These are phyloP conservation scores for Parietaria judaica DNA, from an alignment of 306 rosid genomes.

Conservation along the genomic window DNA sequence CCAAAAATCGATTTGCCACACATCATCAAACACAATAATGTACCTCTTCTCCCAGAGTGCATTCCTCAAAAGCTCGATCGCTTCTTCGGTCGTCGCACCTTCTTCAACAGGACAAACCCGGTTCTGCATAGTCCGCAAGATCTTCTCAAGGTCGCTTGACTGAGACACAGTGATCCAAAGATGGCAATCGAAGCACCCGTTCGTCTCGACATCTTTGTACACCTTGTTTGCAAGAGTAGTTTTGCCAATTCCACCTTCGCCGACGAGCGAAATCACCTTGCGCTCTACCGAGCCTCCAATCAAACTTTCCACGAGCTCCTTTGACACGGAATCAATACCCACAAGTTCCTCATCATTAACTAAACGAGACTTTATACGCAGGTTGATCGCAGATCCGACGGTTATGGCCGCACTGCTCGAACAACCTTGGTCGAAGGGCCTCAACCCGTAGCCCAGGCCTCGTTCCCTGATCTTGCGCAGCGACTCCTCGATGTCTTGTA, in stretches of 20 bases:
- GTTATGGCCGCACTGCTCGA: not conserved
- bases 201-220: not conserved
- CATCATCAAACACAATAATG: constrained; percentile 6
- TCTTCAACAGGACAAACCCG: not conserved
- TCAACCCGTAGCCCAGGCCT: constrained; percentile 6
- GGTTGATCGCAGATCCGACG: not conserved
- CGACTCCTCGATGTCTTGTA: constrained; percentile 3
- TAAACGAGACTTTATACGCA: not conserved
- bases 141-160: not conserved
- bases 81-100: not conserved
- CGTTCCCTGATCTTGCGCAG: constrained; percentile 6
- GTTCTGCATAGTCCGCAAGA: not conserved
- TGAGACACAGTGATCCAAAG: constrained; percentile 18
- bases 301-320: not conserved
- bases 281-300: not conserved
- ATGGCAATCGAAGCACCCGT: constrained; percentile 3
- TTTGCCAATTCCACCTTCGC: constrained; percentile 19
- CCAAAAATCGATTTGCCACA: constrained; percentile 3
- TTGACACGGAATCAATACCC: not conserved
- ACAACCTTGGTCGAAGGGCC: constrained; percentile 10
- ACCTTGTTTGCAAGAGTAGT: constrained; percentile 17
- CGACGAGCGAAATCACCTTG: constrained; percentile 6
- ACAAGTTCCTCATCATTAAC: constrained; percentile 4
- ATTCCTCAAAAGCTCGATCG: not conserved
- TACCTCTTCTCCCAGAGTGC: not conserved